Conservation (phyloP, 2,329 filamentous ascomycete genomes). For the Cladophialophora bantiana region DNA sequence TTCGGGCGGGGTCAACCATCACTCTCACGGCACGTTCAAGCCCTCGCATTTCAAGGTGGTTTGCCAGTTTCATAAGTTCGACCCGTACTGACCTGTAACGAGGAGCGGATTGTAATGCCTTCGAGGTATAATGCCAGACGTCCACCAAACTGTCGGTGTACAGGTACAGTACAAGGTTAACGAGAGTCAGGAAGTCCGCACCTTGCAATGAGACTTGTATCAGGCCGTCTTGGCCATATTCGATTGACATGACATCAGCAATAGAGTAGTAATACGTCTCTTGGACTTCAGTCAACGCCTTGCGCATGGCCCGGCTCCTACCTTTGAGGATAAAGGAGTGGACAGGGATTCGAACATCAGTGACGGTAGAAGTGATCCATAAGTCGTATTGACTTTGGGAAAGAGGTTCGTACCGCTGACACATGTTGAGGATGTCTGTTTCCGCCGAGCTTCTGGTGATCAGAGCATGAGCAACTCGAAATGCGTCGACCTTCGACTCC, state of each 20-base stretch:
- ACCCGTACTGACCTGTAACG: conserved; percentile 80
- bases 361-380: conserved; percentile 63
- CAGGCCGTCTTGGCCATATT: conserved; percentile 58
- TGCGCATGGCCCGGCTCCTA: conserved; percentile 73
- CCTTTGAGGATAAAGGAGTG: conserved; percentile 82
- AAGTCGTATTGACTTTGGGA: conserved; percentile 44
- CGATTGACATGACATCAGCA: conserved; percentile 67
- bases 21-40: conserved; percentile 80
- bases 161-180: conserved; percentile 79
- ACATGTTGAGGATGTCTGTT: conserved; percentile 46
- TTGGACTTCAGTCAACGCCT: conserved; percentile 66
- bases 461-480: conserved; percentile 50
- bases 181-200: conserved; percentile 76
- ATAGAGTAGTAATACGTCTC: conserved; percentile 62
- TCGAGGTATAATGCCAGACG: conserved; percentile 81
- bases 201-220: conserved; percentile 70
- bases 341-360: conserved; percentile 75
- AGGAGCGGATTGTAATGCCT: conserved; percentile 69
- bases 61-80: conserved; percentile 87
- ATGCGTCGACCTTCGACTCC: conserved; percentile 42
- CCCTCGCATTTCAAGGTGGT: conserved; percentile 70
- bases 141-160: conserved; percentile 84
- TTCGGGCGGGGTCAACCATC: conserved; percentile 70
- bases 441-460: conserved; percentile 57
- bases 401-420: conserved; percentile 39